Conservation (phyloP, 108 stramenopile genomes). For the Pelagomonas calceolata region DNA sequence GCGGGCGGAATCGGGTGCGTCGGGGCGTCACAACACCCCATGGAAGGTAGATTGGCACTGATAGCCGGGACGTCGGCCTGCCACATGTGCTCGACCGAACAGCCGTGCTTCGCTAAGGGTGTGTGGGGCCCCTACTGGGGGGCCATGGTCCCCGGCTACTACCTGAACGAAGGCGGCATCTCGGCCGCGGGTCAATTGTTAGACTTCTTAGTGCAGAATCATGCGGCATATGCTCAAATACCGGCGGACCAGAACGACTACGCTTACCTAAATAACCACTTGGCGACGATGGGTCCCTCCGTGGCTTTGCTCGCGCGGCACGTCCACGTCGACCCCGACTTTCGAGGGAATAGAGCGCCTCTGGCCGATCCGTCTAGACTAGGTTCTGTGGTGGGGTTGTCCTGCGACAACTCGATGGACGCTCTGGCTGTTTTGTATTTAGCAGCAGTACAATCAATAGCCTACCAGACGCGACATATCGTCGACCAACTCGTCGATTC, state of each 20-base stretch:
- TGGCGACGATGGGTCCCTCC: background rate
- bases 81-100: background rate
- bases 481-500: background rate
- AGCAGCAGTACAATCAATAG: slow-evolving; percentile 5
- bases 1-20: slow-evolving; percentile 12
- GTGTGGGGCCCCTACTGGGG: slow-evolving; percentile 9
- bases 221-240: slow-evolving; percentile 7
- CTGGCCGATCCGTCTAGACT: slow-evolving; percentile 3
- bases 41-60: slow-evolving; percentile 6
- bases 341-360: slow-evolving; percentile 15
- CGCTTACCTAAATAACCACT: background rate
- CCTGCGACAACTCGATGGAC: background rate
- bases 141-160: background rate
- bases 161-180: background rate
- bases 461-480: slow-evolving; percentile 9
- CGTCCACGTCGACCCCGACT: slow-evolving; percentile 19
- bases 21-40: background rate
- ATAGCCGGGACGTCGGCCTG: slow-evolving; percentile 19
- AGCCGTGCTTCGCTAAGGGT: slow-evolving; percentile 11
- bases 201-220: slow-evolving; percentile 1
- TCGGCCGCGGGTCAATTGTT: slow-evolving; percentile 11
- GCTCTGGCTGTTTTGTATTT: slow-evolving; percentile 11
- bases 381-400: slow-evolving; percentile 5
- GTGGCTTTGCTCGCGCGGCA: background rate
- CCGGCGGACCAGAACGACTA: too few species aligned